Evolutionary conservation across 306 rosid genomes (phyloP).

Genomic region (Citrullus mucosospermus): DNA sequence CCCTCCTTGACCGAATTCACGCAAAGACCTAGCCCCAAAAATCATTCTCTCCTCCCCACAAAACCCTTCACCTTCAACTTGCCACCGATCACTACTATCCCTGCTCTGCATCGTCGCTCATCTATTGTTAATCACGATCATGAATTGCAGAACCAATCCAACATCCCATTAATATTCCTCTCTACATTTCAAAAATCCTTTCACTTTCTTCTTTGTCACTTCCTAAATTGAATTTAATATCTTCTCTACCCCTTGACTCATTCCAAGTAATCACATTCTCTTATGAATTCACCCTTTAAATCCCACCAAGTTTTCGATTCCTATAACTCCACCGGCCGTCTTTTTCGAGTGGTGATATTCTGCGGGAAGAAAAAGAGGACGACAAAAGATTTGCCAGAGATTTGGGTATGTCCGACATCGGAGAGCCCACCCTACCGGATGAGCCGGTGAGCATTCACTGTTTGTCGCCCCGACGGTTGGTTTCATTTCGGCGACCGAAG

Average conservation of each 20-base stretch:
- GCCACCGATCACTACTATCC: too few relatives aligned
- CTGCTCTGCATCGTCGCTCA: too few relatives aligned
- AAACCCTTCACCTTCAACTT: too few relatives aligned
- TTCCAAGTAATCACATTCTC: not conserved
- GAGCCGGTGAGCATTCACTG: conserved; percentile 14
- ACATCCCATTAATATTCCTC: conserved; percentile 3
- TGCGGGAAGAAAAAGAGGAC: conserved; percentile 19
- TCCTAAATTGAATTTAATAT: conserved; percentile 5
- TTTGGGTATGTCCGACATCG: conserved; percentile 23
- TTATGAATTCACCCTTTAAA: conserved; percentile 19
- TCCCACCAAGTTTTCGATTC: not conserved
- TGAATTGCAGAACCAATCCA: conserved; percentile 1
- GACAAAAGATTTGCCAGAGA: conserved; percentile 1
- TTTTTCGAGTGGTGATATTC: conserved; percentile 50
- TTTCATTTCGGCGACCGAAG: conserved; percentile 27
- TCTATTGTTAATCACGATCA: not conserved
- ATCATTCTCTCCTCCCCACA: too few relatives aligned
- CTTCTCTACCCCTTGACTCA: not conserved
- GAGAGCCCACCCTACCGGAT: not conserved
- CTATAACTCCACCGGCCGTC: conserved; percentile 11
- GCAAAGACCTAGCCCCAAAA: too few relatives aligned
- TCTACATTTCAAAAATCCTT: not conserved
- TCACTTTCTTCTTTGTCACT: conserved; percentile 7
- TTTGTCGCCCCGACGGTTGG: conserved; percentile 37
- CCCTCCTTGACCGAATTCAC: too few relatives aligned